Percentiles rank a stretch among this genome's conserved stretches.
Conservation (phyloP, 116 monocot genomes). For the Thalassia testudinum region DNA sequence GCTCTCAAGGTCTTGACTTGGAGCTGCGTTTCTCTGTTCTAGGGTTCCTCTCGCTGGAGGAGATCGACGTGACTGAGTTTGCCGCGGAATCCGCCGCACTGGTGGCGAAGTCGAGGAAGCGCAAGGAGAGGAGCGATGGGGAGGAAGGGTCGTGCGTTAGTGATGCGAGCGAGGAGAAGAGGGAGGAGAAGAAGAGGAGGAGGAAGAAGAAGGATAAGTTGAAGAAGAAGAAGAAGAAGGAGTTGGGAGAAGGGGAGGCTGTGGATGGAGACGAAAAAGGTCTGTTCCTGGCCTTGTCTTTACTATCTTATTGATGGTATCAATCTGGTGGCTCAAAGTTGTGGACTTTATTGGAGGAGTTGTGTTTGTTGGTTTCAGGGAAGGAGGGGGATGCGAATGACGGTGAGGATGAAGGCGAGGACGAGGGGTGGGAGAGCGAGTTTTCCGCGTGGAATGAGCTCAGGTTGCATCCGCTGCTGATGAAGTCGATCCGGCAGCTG, state of each 20-base stretch:
- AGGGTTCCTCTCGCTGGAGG: slow-evolving; percentile 88
- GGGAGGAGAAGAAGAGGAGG: slow-evolving; percentile 8
- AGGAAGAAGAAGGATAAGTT: slow-evolving; percentile 18
- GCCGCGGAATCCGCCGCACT: slow-evolving; percentile 7
- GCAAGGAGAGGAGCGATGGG: slow-evolving; percentile 10
- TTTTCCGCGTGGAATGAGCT: slow-evolving; percentile 71
- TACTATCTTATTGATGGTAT: neutral
- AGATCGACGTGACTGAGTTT: slow-evolving; percentile 78
- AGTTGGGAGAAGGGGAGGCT: slow-evolving; percentile 6
- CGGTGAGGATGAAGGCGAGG: neutral
- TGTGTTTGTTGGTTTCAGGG: neutral
- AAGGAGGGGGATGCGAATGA: neutral
- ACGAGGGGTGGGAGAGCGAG: slow-evolving; percentile 15
- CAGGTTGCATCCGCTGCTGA: slow-evolving; percentile 78
- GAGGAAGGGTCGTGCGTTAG: slow-evolving; percentile 7
- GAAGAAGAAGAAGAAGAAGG: slow-evolving; percentile 17
- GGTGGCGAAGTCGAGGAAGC: slow-evolving; percentile 21
- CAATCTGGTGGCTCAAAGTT: neutral
- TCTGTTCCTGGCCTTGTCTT: neutral
- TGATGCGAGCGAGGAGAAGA: slow-evolving; percentile 9
- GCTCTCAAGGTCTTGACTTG: neutral
- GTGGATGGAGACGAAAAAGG: slow-evolving; percentile 1
- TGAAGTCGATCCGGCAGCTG: slow-evolving; percentile 66
- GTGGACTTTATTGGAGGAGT: neutral
- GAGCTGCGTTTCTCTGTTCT: neutral